These are phyloP conservation scores for Botryosphaeria agaves DNA, from an alignment of 2,329 filamentous ascomycete genomes.

Conservation along the genomic window DNA sequence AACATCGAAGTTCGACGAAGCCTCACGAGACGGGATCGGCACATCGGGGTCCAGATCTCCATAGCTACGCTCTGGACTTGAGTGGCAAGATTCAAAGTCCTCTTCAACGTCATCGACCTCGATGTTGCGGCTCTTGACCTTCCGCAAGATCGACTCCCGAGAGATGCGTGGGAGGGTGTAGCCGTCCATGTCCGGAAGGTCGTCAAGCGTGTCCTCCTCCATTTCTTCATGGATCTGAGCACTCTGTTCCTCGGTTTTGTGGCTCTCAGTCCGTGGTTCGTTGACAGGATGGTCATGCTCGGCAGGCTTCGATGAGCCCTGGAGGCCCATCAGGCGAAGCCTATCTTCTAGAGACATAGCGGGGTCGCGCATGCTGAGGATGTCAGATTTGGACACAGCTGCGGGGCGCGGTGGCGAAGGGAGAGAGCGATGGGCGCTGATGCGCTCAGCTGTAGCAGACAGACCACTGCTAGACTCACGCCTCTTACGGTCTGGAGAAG, in stretches of 20 bases:
- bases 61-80: constrained; percentile 38
- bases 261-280: not conserved
- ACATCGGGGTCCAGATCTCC: constrained; percentile 62
- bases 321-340: constrained; percentile 72
- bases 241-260: constrained; percentile 1
- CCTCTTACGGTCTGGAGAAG: constrained; percentile 34
- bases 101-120: constrained; percentile 29
- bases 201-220: constrained; percentile 19
- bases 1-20: constrained; percentile 39
- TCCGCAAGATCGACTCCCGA: constrained; percentile 79
- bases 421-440: constrained; percentile 48
- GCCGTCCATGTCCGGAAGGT: constrained; percentile 29
- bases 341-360: constrained; percentile 71
- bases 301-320: constrained; percentile 22
- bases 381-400: constrained; percentile 55
- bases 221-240: constrained; percentile 17
- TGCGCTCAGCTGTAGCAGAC: constrained; percentile 54
- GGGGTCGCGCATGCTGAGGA: constrained; percentile 55
- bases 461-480: constrained; percentile 43
- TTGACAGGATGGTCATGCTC: not conserved
- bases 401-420: constrained; percentile 56
- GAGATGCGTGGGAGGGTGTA: constrained; percentile 70
- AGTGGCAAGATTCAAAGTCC: constrained; percentile 23
- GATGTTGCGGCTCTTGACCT: constrained; percentile 50
- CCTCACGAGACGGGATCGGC: constrained; percentile 75